These are phyloP conservation scores for Cryptosporidium baileyi DNA, from an alignment of 169 alveolate species.

Conservation along the genomic window DNA sequence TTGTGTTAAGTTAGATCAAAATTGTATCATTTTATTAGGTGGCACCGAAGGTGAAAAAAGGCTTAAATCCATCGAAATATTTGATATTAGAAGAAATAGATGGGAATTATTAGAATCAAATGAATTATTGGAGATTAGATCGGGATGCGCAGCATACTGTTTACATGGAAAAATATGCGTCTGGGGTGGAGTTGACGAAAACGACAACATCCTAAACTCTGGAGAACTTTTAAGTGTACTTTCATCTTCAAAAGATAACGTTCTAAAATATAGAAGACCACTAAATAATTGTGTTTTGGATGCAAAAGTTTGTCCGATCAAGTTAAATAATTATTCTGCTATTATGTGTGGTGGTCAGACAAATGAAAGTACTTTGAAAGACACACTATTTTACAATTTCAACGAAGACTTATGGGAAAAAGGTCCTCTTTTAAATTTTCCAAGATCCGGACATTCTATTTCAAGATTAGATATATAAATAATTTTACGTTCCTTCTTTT, in stretches of 20 bases:
- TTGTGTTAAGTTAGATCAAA: conserved; percentile 26
- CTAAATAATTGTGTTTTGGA: not conserved
- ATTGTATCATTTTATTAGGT: conserved; percentile 34
- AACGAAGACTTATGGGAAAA: conserved; percentile 35
- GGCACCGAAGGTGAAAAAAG: conserved; percentile 55
- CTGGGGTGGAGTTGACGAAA: conserved; percentile 60
- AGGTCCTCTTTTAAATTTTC: conserved; percentile 33
- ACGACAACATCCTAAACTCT: conserved; percentile 7
- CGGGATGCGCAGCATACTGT: conserved; percentile 36
- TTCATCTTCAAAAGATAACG: conserved; percentile 1
- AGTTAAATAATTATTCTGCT: conserved; percentile 33
- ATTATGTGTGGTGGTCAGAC: conserved; percentile 53
- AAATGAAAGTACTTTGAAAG: not conserved
- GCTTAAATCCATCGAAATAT: conserved; percentile 36
- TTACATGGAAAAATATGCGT: conserved; percentile 31
- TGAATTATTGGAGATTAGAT: conserved; percentile 49
- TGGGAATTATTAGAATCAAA: conserved; percentile 35
- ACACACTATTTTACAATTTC: conserved; percentile 8
- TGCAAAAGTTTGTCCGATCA: conserved; percentile 4
- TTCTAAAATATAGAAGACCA: conserved; percentile 34
- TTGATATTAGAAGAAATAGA: conserved; percentile 50
- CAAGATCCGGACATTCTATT: conserved; percentile 58
- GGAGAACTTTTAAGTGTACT: conserved; percentile 36
- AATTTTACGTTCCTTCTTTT: too few relatives aligned
- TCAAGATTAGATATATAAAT: conserved; percentile 13